Conservation (phyloP, 2,329 filamentous ascomycete genomes). For the Aureobasidium leucospermi region DNA sequence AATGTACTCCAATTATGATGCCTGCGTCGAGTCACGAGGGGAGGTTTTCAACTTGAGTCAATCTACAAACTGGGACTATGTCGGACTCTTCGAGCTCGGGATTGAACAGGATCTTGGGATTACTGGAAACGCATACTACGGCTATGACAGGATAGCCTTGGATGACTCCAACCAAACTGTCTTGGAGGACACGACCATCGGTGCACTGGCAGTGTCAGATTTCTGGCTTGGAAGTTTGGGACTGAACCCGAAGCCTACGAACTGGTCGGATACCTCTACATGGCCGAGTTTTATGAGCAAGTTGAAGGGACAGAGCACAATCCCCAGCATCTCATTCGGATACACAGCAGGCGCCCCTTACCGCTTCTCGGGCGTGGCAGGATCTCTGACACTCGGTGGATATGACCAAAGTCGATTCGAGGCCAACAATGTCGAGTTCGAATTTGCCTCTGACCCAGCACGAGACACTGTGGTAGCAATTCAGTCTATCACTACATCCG, state of each 20-base stretch:
- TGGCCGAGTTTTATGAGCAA: slow-evolving; percentile 44
- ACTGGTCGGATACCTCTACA: slow-evolving; percentile 42
- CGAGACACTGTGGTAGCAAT: slow-evolving; percentile 54
- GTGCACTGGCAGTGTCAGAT: slow-evolving; percentile 31
- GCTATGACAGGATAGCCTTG: slow-evolving; percentile 43
- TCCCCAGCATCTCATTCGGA: slow-evolving; percentile 67
- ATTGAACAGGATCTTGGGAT: slow-evolving; percentile 50
- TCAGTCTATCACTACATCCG: slow-evolving; percentile 31
- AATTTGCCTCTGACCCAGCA: slow-evolving; percentile 48
- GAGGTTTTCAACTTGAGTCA: slow-evolving; percentile 47
- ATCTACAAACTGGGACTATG: slow-evolving; percentile 52
- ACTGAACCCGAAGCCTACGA: slow-evolving; percentile 43
- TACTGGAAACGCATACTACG: slow-evolving; percentile 58
- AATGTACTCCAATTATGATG: slow-evolving; percentile 23
- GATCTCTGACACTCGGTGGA: slow-evolving; percentile 58
- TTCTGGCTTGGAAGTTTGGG: slow-evolving; percentile 43
- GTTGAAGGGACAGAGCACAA: slow-evolving; percentile 51
- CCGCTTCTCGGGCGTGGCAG: slow-evolving; percentile 34
- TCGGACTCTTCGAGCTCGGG: slow-evolving; percentile 55
- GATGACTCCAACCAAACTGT: slow-evolving; percentile 32
- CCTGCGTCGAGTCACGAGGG: slow-evolving; percentile 52
- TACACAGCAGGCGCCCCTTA: slow-evolving; percentile 72
- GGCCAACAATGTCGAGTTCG: slow-evolving; percentile 54
- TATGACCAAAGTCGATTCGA: slow-evolving; percentile 59
- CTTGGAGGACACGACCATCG: slow-evolving; percentile 36